These are phyloP conservation scores for Lepidium aucheri DNA, from an alignment of 345 rosid species.

Conservation along the genomic window DNA sequence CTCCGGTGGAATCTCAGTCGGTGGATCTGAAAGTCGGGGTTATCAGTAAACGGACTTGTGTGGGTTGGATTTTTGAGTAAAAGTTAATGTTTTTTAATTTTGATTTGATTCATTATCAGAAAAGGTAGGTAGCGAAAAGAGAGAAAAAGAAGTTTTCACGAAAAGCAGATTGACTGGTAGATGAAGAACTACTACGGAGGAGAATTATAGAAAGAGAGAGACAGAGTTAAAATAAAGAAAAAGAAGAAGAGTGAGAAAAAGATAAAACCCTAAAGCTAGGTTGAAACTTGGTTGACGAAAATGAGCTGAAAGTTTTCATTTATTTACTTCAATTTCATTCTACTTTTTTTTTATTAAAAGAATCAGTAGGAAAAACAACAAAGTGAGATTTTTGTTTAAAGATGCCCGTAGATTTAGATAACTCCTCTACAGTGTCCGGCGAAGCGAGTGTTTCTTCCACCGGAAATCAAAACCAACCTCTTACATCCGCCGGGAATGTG, in stretches of 20 bases:
- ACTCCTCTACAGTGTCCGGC: slow-evolving; percentile 86
- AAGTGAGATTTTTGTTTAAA: background rate
- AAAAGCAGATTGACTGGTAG: slow-evolving; percentile 33
- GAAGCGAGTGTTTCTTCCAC: slow-evolving; percentile 83
- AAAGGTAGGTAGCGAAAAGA: slow-evolving; percentile 21
- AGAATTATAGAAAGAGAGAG: background rate
- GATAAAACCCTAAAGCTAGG: slow-evolving; percentile 14
- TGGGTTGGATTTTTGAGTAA: background rate
- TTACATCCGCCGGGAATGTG: slow-evolving; percentile 39
- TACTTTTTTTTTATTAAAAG: background rate
- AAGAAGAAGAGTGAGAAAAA: background rate
- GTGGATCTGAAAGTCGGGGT: background rate
- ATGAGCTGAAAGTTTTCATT: background rate
- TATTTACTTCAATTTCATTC: slow-evolving; percentile 8
- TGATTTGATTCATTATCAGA: slow-evolving; percentile 15
- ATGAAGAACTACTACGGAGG: slow-evolving; percentile 23
- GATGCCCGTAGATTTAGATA: slow-evolving; percentile 73
- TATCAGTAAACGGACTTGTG: background rate
- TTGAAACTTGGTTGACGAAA: slow-evolving; percentile 29
- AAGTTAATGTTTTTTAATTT: background rate
- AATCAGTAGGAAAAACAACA: background rate
- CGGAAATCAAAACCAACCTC: slow-evolving; percentile 52
- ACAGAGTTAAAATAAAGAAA: background rate
- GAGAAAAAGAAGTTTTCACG: slow-evolving; percentile 6
- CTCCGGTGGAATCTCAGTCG: slow-evolving; percentile 17